A percentile compares a stretch with the other conserved stretches of the same genome.
phyloP scores from a whole-genome alignment of 257 asterid species.

The Solanum neorickii region DNA sequence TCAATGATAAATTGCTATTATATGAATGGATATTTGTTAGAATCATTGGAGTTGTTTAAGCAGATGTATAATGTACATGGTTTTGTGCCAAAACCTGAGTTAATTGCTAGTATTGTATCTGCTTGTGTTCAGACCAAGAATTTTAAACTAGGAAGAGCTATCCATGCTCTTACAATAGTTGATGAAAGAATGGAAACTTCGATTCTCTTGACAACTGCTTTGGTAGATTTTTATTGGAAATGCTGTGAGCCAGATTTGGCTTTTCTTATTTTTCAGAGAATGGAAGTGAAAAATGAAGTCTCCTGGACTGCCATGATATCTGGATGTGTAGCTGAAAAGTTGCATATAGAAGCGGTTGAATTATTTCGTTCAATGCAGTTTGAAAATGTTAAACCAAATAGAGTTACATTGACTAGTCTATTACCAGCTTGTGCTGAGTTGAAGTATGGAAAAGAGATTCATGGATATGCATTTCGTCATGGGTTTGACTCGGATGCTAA shows the following conservation, averaged over 20 bases:
- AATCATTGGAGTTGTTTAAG: slow-evolving; percentile 34
- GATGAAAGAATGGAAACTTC: slow-evolving; percentile 46
- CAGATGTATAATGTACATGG: slow-evolving; percentile 25
- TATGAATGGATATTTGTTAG: slow-evolving; percentile 32
- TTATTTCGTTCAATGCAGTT: slow-evolving; percentile 39
- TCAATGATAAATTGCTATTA: slow-evolving; percentile 50
- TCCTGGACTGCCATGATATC: slow-evolving; percentile 74
- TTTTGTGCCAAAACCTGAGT: slow-evolving; percentile 53
- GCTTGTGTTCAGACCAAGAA: slow-evolving; percentile 30
- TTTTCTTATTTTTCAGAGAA: slow-evolving; percentile 39
- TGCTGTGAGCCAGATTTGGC: slow-evolving; percentile 27
- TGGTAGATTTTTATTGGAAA: slow-evolving; percentile 47
- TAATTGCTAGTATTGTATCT: slow-evolving; percentile 43
- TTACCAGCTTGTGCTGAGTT: slow-evolving; percentile 44
- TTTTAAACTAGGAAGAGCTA: slow-evolving; percentile 39
- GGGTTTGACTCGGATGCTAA: slow-evolving; percentile 36
- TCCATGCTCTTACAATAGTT: slow-evolving; percentile 42
- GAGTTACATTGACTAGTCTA: slow-evolving; percentile 44
- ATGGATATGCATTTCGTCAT: slow-evolving; percentile 42
- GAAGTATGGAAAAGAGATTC: slow-evolving; percentile 41
- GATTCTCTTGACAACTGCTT: slow-evolving; percentile 30
- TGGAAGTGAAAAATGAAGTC: slow-evolving; percentile 48
- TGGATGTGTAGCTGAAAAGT: slow-evolving; percentile 31
- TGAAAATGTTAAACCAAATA: slow-evolving; percentile 35
- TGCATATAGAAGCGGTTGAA: slow-evolving; percentile 24